Evolutionary conservation across 169 alveolate species (phyloP).

Genomic region (Plasmodium cynomolgi): DNA sequence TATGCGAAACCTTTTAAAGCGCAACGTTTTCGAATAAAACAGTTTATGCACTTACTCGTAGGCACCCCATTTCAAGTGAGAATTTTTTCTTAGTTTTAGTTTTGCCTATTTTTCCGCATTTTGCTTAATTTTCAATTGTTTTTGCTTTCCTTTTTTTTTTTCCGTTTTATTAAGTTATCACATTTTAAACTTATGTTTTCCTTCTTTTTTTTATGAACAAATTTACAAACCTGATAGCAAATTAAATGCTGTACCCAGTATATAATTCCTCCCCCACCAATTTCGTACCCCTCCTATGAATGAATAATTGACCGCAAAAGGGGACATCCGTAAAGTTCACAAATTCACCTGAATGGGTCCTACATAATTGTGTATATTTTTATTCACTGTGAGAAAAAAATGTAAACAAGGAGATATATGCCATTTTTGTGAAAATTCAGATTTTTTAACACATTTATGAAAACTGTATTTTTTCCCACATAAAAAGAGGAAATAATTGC

Average conservation of each 20-base stretch:
- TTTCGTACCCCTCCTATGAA: background rate
- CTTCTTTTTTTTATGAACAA: background rate
- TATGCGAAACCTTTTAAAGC: background rate
- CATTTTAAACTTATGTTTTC: background rate
- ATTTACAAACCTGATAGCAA: background rate
- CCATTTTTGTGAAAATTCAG: constrained; percentile 19
- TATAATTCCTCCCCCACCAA: background rate
- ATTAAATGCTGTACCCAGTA: background rate
- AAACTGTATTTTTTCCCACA: background rate
- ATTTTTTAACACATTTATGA: constrained; percentile 25
- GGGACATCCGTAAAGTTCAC: background rate
- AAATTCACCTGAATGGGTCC: background rate
- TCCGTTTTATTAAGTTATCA: background rate
- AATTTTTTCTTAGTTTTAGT: background rate
- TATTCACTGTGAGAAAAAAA: background rate
- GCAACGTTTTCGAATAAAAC: background rate
- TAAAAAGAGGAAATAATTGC: background rate
- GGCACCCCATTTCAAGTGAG: background rate
- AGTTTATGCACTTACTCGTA: background rate
- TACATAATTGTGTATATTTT: background rate
- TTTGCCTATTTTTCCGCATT: background rate
- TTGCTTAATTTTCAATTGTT: background rate
- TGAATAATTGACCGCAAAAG: background rate
- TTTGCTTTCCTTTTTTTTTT: background rate
- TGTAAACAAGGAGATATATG: background rate